phyloP scores from a whole-genome alignment of 1,284 basidiomycete genomes.

The Peniophora sp. region DNA sequence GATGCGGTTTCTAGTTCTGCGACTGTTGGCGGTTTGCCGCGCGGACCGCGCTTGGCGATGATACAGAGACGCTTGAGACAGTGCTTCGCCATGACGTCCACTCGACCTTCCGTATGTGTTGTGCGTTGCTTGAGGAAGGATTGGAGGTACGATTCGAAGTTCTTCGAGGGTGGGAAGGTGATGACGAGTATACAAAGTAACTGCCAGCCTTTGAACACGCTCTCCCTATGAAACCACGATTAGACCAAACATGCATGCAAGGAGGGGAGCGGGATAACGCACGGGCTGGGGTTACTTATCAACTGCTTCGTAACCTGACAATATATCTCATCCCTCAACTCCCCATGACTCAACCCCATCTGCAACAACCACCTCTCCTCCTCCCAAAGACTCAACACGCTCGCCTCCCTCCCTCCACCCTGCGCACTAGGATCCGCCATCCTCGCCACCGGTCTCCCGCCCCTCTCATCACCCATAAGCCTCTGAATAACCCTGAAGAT shows the following conservation, averaged over 20 bases:
- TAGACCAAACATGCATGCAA: conserved; percentile 1
- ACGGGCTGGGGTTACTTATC: conserved; percentile 73
- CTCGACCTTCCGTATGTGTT: conserved; percentile 59
- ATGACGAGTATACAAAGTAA: conserved; percentile 80
- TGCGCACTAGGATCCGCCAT: conserved; percentile 31
- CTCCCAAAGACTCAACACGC: conserved; percentile 47
- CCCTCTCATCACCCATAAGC: conserved; percentile 86
- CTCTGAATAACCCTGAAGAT: conserved; percentile 86
- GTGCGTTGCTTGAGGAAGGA: conserved; percentile 70
- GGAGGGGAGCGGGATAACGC: conserved; percentile 22
- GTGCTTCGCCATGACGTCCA: conserved; percentile 86
- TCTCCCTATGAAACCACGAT: conserved; percentile 56
- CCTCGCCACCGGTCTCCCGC: conserved; percentile 38
- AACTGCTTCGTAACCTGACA: conserved; percentile 90
- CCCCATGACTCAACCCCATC: conserved; percentile 69
- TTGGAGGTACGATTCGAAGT: conserved; percentile 77
- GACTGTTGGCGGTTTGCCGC: conserved; percentile 72
- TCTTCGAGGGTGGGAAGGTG: conserved; percentile 86
- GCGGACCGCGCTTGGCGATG: conserved; percentile 73
- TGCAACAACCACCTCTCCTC: conserved; percentile 83
- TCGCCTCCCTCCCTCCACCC: conserved; percentile 35
- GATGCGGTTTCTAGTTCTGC: conserved; percentile 86
- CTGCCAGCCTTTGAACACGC: conserved; percentile 86
- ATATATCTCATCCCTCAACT: conserved; percentile 87
- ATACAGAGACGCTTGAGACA: conserved; percentile 65